Evolutionary conservation across 2,329 filamentous ascomycete genomes (phyloP), one percentile per base, ranked within the genome.

Genomic region (Clonostachys chloroleuca): DNA sequence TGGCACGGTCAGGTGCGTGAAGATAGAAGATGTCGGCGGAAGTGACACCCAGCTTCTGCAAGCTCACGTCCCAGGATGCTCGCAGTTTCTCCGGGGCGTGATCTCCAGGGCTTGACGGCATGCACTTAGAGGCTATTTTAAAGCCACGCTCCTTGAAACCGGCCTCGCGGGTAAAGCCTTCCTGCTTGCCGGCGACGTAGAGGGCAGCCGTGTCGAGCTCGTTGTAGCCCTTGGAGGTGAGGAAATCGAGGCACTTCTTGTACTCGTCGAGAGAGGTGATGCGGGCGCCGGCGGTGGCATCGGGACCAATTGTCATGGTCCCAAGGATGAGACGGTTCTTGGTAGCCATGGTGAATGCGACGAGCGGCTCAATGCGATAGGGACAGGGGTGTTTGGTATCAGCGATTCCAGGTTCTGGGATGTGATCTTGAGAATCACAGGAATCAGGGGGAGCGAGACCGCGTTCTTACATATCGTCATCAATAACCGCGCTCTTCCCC

Each of bases 131-230:
- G 5, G 86, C 87, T 34, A 89, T 61, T 5, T 74, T 81, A 42
- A 90, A 67, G 1, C 85, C 85, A 30, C 85, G 78, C 47, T 87
- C 78, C 58, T 84, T 80, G 83, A 84, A 89, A 30, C 76, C 75
- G 1, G 82, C 83, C 48, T 84, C 75, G 6, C 74, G 70, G 2
- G 83, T 87, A 60, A 81, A 90, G 9, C 75, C 81, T 61, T 90
- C 86, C 59, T 90, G 86, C 53, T 79, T 73, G 46, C 86, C 85
- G 34, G 69, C 80, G 40, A 87, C 69, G 52, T 91, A 91, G 46
- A 74, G 59, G 13, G 85, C 75, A 0, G 87, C 86, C 0, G 86
- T 91, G 59, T 91, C 87, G 44, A 91, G 66, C 59, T 89, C 86
- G 58, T 81, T 80, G 68, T 87, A 87, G 12, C 86, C 86, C 51